Base-by-base conservation (phyloP, 2,329 filamentous ascomycete species). In the Verticillium dahliae region DNA sequence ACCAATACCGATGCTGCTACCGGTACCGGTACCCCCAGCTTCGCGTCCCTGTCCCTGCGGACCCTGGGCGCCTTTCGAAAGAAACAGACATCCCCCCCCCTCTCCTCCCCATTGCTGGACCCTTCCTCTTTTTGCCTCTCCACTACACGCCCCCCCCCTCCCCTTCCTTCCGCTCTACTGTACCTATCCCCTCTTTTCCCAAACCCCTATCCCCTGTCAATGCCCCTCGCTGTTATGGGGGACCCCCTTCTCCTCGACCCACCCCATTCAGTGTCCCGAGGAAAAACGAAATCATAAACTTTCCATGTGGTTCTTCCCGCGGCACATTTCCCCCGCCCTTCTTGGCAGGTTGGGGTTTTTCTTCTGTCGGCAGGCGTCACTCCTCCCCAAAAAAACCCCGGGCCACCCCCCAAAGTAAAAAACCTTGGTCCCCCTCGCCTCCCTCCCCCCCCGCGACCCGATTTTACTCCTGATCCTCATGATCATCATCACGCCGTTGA, bases 391-490 rank as follows among this genome's bases (percentile, higher is more conserved):
- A 22, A 52, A 27, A 22, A 9, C 45, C 45, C 45, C n/a, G n/a
- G 45, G 13, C 62, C 62, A 62, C 61, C 57, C n/a, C n/a, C n/a
- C n/a, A n/a, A n/a, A n/a, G n/a, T n/a, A n/a, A 65, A 65, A 65
- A 64, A 62, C 64, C 59, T 65, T 65, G 62, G n/a, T n/a, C 65
- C 60, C 61, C 62, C 64, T 65, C 64, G 61, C 62, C 64, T 65
- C 62, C 56, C 56, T 62, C 63, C 62, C 54, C 57, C 39, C 57
- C 57, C 34, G 9, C 22, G 57, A 50, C 56, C 63, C 63, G 61
- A 62, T 60, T 64, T 65, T 35, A 45, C 22, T 45, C 45, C 50
- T 52, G 60, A 63, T 59, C 60, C 56, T 65, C 63, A 62, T 62
- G 60, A 65, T 63, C 63, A 62, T 31, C 57, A 58, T 22, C 45